phyloP scores from a whole-genome alignment of 2,329 filamentous ascomycete species.

The Zopfia rhizophila region DNA sequence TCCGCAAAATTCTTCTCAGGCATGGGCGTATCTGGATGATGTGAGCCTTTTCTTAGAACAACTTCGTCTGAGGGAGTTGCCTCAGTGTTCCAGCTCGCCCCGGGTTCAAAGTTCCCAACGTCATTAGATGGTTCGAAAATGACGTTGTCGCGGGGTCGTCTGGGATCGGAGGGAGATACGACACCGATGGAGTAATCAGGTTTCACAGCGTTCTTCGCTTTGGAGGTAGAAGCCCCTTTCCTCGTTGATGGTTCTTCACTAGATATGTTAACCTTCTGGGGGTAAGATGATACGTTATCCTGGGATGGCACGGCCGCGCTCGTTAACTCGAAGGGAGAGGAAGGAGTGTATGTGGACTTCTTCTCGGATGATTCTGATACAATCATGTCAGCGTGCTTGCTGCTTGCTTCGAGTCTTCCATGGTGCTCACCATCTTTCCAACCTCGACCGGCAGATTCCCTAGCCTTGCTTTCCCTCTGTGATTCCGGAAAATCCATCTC shows the following conservation, averaged over 20 bases:
- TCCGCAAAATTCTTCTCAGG: neutral
- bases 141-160: slow-evolving; percentile 41
- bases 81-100: no score
- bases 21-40: no score
- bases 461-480: neutral
- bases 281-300: slow-evolving; percentile 21
- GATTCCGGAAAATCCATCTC: slow-evolving; percentile 32
- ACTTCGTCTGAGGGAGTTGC: no score
- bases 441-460: neutral
- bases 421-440: neutral
- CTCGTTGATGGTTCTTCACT: slow-evolving; percentile 1
- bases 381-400: no score
- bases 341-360: neutral
- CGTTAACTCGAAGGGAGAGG: no score
- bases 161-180: slow-evolving; percentile 44
- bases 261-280: slow-evolving; percentile 25
- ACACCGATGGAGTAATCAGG: slow-evolving; percentile 31
- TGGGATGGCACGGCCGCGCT: no score
- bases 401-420: slow-evolving; percentile 1
- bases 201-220: slow-evolving; percentile 24
- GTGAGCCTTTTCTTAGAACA: no score
- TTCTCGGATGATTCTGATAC: slow-evolving; percentile 5
- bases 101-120: no score
- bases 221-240: slow-evolving; percentile 17
- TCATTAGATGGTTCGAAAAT: no score